A percentile compares a stretch with the other conserved stretches of the same genome.
Evolutionary conservation across 495 filamentous ascomycete genomes (phyloP).

Genomic region (Lepidopterella palustris): DNA sequence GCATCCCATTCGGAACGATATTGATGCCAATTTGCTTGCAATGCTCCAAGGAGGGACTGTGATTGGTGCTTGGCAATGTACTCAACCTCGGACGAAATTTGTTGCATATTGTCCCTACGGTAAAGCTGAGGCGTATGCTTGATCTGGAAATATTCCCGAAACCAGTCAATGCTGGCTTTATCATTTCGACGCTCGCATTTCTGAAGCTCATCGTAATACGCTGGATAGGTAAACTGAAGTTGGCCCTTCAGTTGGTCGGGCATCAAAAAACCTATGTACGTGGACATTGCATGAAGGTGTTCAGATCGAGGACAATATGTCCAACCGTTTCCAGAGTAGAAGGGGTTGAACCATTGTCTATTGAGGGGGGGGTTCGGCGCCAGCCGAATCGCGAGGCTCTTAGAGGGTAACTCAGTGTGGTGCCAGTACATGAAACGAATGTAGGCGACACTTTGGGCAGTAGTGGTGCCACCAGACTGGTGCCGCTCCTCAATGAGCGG

Average conservation of each 20-base stretch:
- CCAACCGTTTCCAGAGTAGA: background rate
- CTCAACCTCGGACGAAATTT: background rate
- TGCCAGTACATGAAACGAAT: background rate
- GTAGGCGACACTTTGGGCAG: background rate
- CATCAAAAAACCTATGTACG: background rate
- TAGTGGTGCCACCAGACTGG: background rate
- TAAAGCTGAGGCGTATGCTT: background rate
- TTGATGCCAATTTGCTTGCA: conserved; percentile 2
- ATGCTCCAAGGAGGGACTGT: background rate
- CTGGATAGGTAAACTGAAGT: background rate
- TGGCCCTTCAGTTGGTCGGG: background rate
- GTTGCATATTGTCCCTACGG: background rate
- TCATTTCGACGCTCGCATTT: background rate
- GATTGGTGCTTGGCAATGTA: background rate
- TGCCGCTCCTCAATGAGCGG: conserved; percentile 1
- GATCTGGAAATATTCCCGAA: background rate
- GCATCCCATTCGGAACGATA: background rate
- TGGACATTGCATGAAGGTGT: background rate
- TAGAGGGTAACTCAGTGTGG: background rate
- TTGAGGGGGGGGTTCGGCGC: background rate
- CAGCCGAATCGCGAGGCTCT: background rate
- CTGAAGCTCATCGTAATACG: background rate
- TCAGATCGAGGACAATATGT: conserved; percentile 1
- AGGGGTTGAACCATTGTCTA: background rate
- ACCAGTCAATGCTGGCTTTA: background rate